A percentile compares a stretch with the other conserved stretches of the same genome.
Evolutionary conservation across 345 rosid species (phyloP).

Genomic region (Raphanus sativus): DNA sequence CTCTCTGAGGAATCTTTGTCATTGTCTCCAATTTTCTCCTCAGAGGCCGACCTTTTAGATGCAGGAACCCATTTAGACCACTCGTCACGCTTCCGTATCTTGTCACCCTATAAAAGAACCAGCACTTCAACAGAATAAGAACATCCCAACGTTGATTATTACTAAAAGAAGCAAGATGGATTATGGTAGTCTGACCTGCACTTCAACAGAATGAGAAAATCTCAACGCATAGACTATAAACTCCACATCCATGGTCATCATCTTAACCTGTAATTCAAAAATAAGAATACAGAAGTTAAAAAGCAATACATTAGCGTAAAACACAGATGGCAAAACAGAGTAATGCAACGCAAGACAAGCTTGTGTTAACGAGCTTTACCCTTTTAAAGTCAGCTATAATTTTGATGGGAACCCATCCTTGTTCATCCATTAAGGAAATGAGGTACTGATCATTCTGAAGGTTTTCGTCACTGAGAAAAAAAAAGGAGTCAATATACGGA

Average conservation of each 20-base stretch:
- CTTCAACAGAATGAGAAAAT: constrained; percentile 68
- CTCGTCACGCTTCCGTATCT: constrained; percentile 65
- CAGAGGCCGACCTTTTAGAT: constrained; percentile 43
- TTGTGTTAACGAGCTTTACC: constrained; percentile 44
- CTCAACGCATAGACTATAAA: constrained; percentile 77
- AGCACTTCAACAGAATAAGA: constrained; percentile 12
- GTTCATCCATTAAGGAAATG: constrained; percentile 80
- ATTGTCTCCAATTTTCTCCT: constrained; percentile 42
- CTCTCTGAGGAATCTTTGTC: constrained; percentile 28
- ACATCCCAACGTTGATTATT: neutral
- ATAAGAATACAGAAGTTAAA: neutral
- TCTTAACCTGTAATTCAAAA: constrained; percentile 63
- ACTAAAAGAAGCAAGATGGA: neutral
- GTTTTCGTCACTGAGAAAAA: constrained; percentile 75
- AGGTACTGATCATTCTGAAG: constrained; percentile 67
- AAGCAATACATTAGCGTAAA: neutral
- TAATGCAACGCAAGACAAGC: constrained; percentile 16
- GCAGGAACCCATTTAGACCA: constrained; percentile 79
- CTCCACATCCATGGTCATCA: constrained; percentile 70
- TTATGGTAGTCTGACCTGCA: constrained; percentile 60
- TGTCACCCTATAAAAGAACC: constrained; percentile 58
- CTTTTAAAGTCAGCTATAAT: constrained; percentile 78
- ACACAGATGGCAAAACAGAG: neutral
- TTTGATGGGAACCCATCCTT: constrained; percentile 85
- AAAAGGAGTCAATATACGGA: constrained; percentile 17